Evolutionary conservation across 2,329 filamentous ascomycete genomes (phyloP), one percentile per base, ranked within the genome.

Genomic region (Apiospora saccharicola): DNA sequence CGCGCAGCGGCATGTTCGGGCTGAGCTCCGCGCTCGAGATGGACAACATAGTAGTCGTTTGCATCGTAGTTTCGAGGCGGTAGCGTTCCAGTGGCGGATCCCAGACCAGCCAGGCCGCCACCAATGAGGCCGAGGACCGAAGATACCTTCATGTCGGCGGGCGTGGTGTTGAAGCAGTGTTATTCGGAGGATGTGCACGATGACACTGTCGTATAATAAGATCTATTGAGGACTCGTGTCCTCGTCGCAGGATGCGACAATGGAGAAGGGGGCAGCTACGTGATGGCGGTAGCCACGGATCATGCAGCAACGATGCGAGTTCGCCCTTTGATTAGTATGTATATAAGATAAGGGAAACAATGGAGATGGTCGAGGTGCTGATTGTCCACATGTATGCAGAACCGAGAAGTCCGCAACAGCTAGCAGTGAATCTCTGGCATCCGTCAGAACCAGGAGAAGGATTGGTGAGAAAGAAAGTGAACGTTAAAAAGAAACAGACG

Each of bases 1-100:
- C 90, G 87, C 67, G 86, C 84, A 41, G 95, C 95, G 75, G 98
- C 86, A 53, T 92, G 86, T 34, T 88, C 83, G 22, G 95, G 94
- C 19, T 90, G 87, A 8, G 89, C 86, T 49, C 88, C 86, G 16
- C 89, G 84, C 73, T 92, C 90, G 78, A 99, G 89, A 76, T 98
- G 93, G 67, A 99, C 87, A 75, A 97, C 95, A 81, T 98, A 98
- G 84, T 97, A 98, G 82, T 99, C 96, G 83, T 95, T 90, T 51
- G 89, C 87, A 69, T 93, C 89, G 86, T 97, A 94, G 79, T 96
- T 89, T 77, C 93, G 92, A 74, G 87, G 85, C 69, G 86, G 85
- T 64, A 90, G 81, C 70, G 77, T 75, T 67, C 86, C 81, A 43
- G 87, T 85, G 72, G 87, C 85, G 72, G 85, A 83, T 73, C 86